Conservation (phyloP, 2,329 filamentous ascomycete genomes). For the Mollisia scopiformis region DNA sequence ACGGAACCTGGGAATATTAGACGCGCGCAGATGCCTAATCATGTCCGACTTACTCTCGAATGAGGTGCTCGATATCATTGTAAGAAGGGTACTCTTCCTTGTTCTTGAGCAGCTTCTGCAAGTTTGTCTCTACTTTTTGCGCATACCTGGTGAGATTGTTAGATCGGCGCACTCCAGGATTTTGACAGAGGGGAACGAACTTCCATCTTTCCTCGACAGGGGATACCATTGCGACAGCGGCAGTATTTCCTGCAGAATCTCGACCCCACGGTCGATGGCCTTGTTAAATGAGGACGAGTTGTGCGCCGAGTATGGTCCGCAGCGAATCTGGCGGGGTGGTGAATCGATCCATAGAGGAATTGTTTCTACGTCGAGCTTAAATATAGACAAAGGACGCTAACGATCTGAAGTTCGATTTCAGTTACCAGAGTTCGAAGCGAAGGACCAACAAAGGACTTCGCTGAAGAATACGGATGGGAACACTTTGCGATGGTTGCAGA, state of each 20-base stretch:
- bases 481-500: constrained; percentile 1
- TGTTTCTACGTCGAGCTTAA: constrained; percentile 9
- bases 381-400: constrained; percentile 16
- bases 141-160: constrained; percentile 38
- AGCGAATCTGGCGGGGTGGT: constrained; percentile 27
- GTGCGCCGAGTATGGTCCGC: constrained; percentile 48
- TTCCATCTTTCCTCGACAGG: constrained; percentile 52
- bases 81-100: constrained; percentile 47
- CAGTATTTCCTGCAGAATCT: constrained; percentile 11
- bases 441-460: constrained; percentile 1
- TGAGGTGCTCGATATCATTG: constrained; percentile 46
- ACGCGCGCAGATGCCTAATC: background rate
- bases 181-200: constrained; percentile 42
- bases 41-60: constrained; percentile 33
- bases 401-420: background rate
- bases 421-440: background rate
- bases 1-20: constrained; percentile 34
- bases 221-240: constrained; percentile 27
- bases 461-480: background rate
- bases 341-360: constrained; percentile 34
- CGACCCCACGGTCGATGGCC: constrained; percentile 54
- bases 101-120: constrained; percentile 50
- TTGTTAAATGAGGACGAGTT: constrained; percentile 65
- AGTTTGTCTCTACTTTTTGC: constrained; percentile 50
- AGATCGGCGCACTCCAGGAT: constrained; percentile 18